Evolutionary conservation across 208 protist genomes (phyloP).

Genomic region (Angomonas deanei): DNA sequence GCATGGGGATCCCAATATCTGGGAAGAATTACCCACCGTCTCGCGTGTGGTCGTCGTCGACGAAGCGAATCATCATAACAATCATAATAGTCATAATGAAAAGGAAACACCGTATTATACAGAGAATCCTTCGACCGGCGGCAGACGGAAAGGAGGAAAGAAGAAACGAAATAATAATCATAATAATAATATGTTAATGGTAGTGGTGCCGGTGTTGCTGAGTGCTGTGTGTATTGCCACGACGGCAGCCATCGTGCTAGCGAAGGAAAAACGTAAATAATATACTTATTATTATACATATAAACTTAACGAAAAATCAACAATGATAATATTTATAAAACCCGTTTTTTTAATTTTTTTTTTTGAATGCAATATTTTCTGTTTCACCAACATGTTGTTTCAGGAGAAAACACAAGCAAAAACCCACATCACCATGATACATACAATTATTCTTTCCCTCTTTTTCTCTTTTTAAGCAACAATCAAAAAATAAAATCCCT

Average conservation of each 20-base stretch:
- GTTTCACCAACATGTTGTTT: conserved; percentile 6
- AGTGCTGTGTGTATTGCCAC: background rate
- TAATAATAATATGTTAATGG: background rate
- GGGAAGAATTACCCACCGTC: conserved; percentile 69
- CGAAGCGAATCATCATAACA: background rate
- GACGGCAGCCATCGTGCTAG: background rate
- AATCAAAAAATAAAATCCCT: background rate
- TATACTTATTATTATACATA: conserved; percentile 1
- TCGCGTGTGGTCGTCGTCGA: conserved; percentile 35
- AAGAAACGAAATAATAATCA: background rate
- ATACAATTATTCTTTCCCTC: background rate
- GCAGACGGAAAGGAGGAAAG: background rate
- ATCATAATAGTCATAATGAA: too few relatives aligned
- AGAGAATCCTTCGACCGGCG: too few relatives aligned
- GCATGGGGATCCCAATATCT: conserved; percentile 61
- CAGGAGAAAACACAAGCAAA: conserved; percentile 11
- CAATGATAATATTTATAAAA: conserved; percentile 9
- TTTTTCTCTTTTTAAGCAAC: background rate
- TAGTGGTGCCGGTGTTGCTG: background rate
- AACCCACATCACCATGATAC: conserved; percentile 2
- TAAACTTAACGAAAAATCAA: conserved; percentile 11
- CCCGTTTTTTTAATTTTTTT: conserved; percentile 20
- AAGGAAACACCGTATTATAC: too few relatives aligned
- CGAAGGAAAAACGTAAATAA: background rate
- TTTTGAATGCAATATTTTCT: too few relatives aligned